Evolutionary conservation across 805 yeast genomes (phyloP), one percentile per base, ranked within the genome.

Genomic region (Suhomyces emberorum): DNA sequence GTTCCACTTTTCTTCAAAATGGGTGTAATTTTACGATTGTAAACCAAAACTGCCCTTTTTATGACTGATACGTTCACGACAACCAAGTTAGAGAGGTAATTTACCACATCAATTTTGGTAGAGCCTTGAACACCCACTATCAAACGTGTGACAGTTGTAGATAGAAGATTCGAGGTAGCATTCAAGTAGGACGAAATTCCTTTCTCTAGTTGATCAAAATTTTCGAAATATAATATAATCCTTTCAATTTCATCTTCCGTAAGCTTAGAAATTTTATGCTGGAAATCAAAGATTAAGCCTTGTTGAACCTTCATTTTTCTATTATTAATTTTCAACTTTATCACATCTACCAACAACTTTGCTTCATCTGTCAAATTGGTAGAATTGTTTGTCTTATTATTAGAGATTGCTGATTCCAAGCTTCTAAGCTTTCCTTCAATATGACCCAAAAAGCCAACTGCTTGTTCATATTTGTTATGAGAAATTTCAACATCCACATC

Each of bases 401-500:
- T 31, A 4, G 41, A 28, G 26, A 59, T 28, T 32, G 57, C 52
- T 12, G 42, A 47, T 37, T 67, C 70, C 8, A 62, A 56, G 15
- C 43, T 48, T 5, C 41, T 34, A 15, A 68, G 44, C 35, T 61
- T 58, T 10, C 49, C 45, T 36, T 66, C 71, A 26, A 67, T 64
- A 42, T 63, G 64, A 20, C 52, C 53, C 28, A 69, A 56, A 18
- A 63, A 49, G 6, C 70, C 71, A 14, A 72, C 74, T 3, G 76
- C 68, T 28, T 62, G 65, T 34, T 54, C 59, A 47, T 72, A 81
- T 37, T 72, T 69, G 35, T 76, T 72, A 48, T 83, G 81, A 8
- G 86, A 81, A 17, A 83, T 67, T 37, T 69, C 69, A 10, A 81
- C 76, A 52, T 85, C 93, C 28, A 83, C 69, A 37, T 82, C 87